Percentiles rank a stretch among this genome's conserved stretches.
Conservation (phyloP, 2,329 filamentous ascomycete genomes). For the Fusarium haematococcum region DNA sequence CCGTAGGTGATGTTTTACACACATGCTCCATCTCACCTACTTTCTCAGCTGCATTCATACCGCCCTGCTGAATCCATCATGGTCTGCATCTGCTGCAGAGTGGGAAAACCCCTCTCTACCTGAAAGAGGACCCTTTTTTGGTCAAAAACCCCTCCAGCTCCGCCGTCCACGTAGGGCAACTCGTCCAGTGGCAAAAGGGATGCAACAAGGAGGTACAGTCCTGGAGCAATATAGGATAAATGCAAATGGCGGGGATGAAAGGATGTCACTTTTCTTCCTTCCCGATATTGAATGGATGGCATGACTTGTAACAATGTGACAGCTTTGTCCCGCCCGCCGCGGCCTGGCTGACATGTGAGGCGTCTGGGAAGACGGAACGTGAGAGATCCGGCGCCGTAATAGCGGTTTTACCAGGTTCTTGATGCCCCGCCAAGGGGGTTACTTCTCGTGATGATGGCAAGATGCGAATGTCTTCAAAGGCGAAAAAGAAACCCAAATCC, state of each 20-base stretch:
- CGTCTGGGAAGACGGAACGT: constrained; percentile 10
- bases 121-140: not conserved
- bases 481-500: not conserved
- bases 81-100: not conserved
- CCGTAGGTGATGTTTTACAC: not conserved
- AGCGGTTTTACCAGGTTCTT: constrained; percentile 12
- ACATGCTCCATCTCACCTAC: not conserved
- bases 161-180: not conserved
- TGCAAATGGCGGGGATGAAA: not conserved
- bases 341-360: constrained; percentile 14
- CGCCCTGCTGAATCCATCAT: not conserved
- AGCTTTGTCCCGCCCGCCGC: constrained; percentile 24
- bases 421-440: not conserved
- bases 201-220: not conserved
- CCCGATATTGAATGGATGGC: not conserved
- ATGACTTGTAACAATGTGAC: constrained; percentile 31
- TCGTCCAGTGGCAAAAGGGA: constrained; percentile 30
- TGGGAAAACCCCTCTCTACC: not conserved
- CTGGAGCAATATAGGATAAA: not conserved
- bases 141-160: not conserved
- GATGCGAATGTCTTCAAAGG: constrained; percentile 2
- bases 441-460: not conserved
- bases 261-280: not conserved
- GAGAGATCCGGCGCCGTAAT: constrained; percentile 30
- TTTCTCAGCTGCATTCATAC: not conserved